A percentile compares a stretch with the other conserved stretches of the same genome.
These are phyloP conservation scores for Neospermospora avenae DNA, from an alignment of 2,329 filamentous ascomycete species.

Conservation along the genomic window DNA sequence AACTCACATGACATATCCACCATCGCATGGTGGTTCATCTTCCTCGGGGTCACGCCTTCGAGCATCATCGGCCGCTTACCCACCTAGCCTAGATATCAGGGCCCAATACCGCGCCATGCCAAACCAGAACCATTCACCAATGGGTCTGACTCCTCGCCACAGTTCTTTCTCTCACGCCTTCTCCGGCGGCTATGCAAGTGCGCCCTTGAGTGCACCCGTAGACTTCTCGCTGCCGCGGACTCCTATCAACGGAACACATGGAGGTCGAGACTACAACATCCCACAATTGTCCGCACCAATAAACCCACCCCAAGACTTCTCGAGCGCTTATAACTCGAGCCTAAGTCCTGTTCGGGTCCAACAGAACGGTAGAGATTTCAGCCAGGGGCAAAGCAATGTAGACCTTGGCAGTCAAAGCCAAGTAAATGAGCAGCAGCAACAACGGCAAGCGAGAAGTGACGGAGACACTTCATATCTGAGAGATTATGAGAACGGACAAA, in stretches of 20 bases:
- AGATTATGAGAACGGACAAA: conserved; percentile 31
- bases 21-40: conserved; percentile 34
- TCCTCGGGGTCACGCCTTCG: conserved; percentile 45
- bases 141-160: conserved; percentile 26
- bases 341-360: conserved; percentile 8
- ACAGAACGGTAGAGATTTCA: conserved; percentile 7
- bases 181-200: conserved; percentile 50
- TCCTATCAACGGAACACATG: conserved; percentile 37
- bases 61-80: conserved; percentile 47
- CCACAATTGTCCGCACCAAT: conserved; percentile 55
- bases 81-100: conserved; percentile 45
- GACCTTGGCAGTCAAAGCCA: conserved; percentile 21
- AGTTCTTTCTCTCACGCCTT: conserved; percentile 42
- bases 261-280: conserved; percentile 47
- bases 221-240: conserved; percentile 50
- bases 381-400: conserved; percentile 24
- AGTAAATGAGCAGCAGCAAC: conserved; percentile 23
- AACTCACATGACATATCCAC: conserved; percentile 49
- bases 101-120: conserved; percentile 43
- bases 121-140: conserved; percentile 28
- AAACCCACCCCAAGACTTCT: conserved; percentile 46
- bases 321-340: conserved; percentile 14
- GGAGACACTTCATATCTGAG: conserved; percentile 28
- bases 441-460: conserved; percentile 24
- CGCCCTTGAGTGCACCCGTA: conserved; percentile 51